Evolutionary conservation across 345 rosid species (phyloP), one percentile per base, ranked within the genome.

Genomic region (Dipteronia dyeriana): DNA sequence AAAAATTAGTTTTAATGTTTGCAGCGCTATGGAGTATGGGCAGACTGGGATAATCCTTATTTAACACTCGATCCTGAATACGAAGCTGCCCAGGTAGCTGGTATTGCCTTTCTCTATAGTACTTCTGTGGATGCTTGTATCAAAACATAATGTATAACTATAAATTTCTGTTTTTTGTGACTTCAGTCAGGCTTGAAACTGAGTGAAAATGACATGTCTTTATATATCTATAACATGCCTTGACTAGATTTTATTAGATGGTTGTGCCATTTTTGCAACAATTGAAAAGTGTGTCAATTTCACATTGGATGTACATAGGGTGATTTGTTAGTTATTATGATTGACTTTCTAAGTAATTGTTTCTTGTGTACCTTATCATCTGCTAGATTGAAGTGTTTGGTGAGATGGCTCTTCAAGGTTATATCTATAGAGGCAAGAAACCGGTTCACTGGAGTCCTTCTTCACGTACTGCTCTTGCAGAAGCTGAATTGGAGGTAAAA

Each of bases 361-460:
- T 75, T 75, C 19, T 74, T 72, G 70, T 71, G 62, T 68, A 47
- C 77, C 68, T 43, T 72, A 62, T 80, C 47, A 76, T 78, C 74
- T 70, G n/a, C 84, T 82, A 95, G 99, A 91, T 93, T 80, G 94
- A 95, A 88, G 93, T 95, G 66, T 95, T 95, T 81, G 91, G 96
- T 34, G 87, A 91, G 82, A 95, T 95, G 97, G 91, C 91, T 73
- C 83, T 93, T 80, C 86, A 84, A 91, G 99, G 97, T 64, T 88
- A 89, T 78, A 93, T 93, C 60, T 95, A 91, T 66, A 90, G 99
- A 83, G 99, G 99, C 79, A 89, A 92, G 82, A 95, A 95, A 84
- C 99, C 97, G 39, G 98, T 95, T 83, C 94, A 93, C 79, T 95
- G 98, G 99, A 95, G 98, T 85, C 98, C 99, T 71, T 91, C 97